These are phyloP conservation scores for Teratosphaeria nubilosa DNA, from an alignment of 2,329 filamentous ascomycete species.

Conservation along the genomic window DNA sequence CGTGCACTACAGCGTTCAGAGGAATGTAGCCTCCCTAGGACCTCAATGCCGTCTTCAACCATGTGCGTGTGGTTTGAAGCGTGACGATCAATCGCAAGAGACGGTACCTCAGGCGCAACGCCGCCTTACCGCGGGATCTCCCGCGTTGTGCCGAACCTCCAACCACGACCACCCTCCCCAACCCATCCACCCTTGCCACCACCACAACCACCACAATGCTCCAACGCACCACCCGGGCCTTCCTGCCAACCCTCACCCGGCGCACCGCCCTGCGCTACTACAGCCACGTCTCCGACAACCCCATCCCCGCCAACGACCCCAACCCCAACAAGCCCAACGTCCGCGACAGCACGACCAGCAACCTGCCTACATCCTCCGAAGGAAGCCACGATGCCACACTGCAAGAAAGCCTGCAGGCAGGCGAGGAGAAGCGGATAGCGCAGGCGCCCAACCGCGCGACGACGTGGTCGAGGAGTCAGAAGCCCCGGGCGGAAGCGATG, in stretches of 20 bases:
- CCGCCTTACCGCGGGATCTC: background rate
- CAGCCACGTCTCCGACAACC: constrained; percentile 27
- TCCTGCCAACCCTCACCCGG: constrained; percentile 14
- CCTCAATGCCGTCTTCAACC: too few species aligned
- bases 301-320: constrained; percentile 55
- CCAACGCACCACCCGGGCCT: constrained; percentile 15
- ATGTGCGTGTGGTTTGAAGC: too few species aligned
- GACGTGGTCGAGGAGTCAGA: constrained; percentile 81
- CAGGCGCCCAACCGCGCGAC: constrained; percentile 80
- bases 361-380: constrained; percentile 41
- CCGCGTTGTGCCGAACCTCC: background rate
- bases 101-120: too few species aligned
- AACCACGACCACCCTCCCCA: background rate
- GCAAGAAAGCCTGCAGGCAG: constrained; percentile 45
- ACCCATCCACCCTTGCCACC: background rate
- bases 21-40: too few species aligned
- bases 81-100: too few species aligned
- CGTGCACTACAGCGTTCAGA: too few species aligned
- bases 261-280: constrained; percentile 1
- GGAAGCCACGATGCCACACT: constrained; percentile 43
- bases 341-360: constrained; percentile 48
- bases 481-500: constrained; percentile 74
- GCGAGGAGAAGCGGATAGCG: constrained; percentile 47
- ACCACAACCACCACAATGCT: constrained; percentile 5
- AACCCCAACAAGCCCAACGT: constrained; percentile 37